Conservation (phyloP, 345 rosid species). For the Dovyalis caffra region DNA sequence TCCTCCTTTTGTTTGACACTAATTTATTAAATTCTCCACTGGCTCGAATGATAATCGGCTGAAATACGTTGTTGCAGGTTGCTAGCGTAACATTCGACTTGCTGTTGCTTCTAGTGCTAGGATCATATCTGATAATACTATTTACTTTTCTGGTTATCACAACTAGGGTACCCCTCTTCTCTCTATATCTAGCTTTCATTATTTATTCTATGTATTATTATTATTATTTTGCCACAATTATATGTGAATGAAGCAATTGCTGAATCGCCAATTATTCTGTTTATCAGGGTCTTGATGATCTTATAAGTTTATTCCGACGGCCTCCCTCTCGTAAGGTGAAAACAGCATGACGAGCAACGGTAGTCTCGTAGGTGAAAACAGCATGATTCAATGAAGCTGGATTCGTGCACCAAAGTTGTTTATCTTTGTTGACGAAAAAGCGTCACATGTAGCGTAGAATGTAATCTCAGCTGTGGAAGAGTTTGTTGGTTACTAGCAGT, state of each 20-base stretch:
- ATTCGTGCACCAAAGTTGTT: neutral
- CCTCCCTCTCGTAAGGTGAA: constrained; percentile 89
- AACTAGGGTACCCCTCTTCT: constrained; percentile 65
- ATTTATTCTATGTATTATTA: neutral
- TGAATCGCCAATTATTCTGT: neutral
- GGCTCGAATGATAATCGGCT: constrained; percentile 3
- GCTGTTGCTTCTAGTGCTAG: constrained; percentile 83
- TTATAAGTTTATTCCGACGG: constrained; percentile 86
- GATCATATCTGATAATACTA: constrained; percentile 84
- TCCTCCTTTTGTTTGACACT: neutral
- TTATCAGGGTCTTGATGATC: constrained; percentile 89
- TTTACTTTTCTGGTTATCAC: constrained; percentile 93
- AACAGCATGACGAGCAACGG: constrained; percentile 40
- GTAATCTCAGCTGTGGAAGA: constrained; percentile 9
- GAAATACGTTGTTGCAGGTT: constrained; percentile 55
- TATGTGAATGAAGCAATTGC: neutral
- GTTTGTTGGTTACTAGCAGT: neutral
- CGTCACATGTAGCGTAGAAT: constrained; percentile 17
- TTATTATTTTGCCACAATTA: neutral
- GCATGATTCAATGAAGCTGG: neutral
- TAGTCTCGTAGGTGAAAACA: no score
- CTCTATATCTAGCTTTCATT: neutral
- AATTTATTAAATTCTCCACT: neutral
- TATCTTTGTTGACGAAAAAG: neutral
- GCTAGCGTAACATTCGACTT: constrained; percentile 98